Conservation (phyloP, 768 basidiomycete species). For the Serendipita indica region DNA sequence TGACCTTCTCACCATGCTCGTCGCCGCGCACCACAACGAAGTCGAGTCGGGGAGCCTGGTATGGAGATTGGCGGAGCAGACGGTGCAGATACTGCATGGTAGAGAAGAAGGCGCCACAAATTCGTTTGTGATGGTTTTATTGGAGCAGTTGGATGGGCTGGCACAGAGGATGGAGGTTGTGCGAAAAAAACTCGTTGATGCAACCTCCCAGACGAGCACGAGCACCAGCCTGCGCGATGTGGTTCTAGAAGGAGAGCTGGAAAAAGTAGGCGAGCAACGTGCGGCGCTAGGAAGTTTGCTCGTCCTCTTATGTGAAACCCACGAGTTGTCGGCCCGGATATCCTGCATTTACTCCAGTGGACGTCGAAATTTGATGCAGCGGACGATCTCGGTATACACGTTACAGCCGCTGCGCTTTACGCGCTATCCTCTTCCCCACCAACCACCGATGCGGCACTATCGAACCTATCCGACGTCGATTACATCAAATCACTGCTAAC, state of each 20-base stretch:
- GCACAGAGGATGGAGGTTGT: slow-evolving; percentile 39
- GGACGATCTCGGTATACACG: slow-evolving; percentile 48
- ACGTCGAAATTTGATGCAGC: slow-evolving; percentile 57
- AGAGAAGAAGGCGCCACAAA: slow-evolving; percentile 18
- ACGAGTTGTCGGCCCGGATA: slow-evolving; percentile 44
- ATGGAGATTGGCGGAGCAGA: slow-evolving; percentile 9
- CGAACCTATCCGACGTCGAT: slow-evolving; percentile 12
- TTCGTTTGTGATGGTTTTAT: slow-evolving; percentile 37
- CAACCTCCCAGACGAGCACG: slow-evolving; percentile 41
- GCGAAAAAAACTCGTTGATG: slow-evolving; percentile 45
- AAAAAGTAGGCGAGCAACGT: slow-evolving; percentile 62
- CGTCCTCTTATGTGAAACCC: slow-evolving; percentile 46
- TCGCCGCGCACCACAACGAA: slow-evolving; percentile 40
- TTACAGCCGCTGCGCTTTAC: slow-evolving; percentile 29
- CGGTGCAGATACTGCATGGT: slow-evolving; percentile 8
- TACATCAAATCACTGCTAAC: slow-evolving; percentile 13
- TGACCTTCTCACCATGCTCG: slow-evolving; percentile 46
- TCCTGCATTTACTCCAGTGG: slow-evolving; percentile 57
- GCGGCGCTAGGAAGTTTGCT: slow-evolving; percentile 50
- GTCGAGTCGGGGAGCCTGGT: slow-evolving; percentile 14
- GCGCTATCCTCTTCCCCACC: slow-evolving; percentile 35
- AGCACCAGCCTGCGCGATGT: slow-evolving; percentile 43
- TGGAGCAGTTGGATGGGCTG: slow-evolving; percentile 48
- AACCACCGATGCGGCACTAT: slow-evolving; percentile 20
- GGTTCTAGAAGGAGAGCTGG: slow-evolving; percentile 49